Conservation (phyloP, 2,329 filamentous ascomycete genomes). For the Orbilia brochopaga region DNA sequence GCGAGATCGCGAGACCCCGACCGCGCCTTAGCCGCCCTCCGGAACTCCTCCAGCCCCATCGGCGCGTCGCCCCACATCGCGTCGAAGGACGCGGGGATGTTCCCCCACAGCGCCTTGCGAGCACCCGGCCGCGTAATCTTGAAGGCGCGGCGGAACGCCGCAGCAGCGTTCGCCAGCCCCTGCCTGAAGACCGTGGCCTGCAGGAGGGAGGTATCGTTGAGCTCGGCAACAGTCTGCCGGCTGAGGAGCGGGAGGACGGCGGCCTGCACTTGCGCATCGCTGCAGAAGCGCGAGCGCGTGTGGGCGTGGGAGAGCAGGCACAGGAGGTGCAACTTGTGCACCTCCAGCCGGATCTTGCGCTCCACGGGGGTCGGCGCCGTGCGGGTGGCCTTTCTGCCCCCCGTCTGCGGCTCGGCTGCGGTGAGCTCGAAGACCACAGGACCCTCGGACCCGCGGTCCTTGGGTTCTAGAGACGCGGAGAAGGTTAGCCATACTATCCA, state of each 20-base stretch:
- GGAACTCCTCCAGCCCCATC: conserved; percentile 75
- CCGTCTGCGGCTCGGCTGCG: conserved; percentile 3
- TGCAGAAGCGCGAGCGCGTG: conserved; percentile 86
- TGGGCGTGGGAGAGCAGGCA: conserved; percentile 80
- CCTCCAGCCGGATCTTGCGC: conserved; percentile 69
- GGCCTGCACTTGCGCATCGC: conserved; percentile 71
- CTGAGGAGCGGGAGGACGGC: conserved; percentile 38
- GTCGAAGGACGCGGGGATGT: conserved; percentile 48
- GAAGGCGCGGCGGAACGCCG: conserved; percentile 73
- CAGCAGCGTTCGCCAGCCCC: conserved; percentile 64
- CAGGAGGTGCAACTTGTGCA: conserved; percentile 86
- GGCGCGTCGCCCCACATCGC: conserved; percentile 55
- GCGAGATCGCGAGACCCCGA: conserved; percentile 87
- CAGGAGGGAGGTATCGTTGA: conserved; percentile 41
- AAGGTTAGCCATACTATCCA: conserved; percentile 15
- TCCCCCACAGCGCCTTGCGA: conserved; percentile 72
- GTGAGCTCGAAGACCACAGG: conserved; percentile 31
- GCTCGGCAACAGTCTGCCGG: conserved; percentile 25
- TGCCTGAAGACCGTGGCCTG: conserved; percentile 38
- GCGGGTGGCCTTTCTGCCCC: conserved; percentile 55
- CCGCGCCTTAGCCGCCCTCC: conserved; percentile 70
- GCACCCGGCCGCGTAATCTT: conserved; percentile 74
- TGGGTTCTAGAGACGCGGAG: conserved; percentile 6
- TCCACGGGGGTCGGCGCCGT: conserved; percentile 66
- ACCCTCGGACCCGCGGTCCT: conserved; percentile 12